Evolutionary conservation across 139 green algal genomes (phyloP), one percentile per base, ranked within the genome.

Genomic region (Coccomyxa sp.): DNA sequence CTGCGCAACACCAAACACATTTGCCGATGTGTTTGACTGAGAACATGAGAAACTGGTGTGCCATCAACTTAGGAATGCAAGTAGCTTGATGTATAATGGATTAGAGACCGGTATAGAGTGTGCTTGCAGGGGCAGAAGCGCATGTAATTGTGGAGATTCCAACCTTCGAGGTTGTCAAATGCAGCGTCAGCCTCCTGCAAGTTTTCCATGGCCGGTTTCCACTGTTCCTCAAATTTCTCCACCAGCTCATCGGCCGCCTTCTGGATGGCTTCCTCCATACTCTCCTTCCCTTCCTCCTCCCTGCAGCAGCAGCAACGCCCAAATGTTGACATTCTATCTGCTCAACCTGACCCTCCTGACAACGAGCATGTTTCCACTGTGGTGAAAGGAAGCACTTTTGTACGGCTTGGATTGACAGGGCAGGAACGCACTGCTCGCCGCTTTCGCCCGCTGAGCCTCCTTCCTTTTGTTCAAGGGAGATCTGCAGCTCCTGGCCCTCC

Each of bases 221-320:
- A 97, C 81, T 96, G 77, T 80, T 95, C 84, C 86, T 97, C 87
- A 82, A 97, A 97, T 30, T 94, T 85, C 32, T 92, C 74, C n/a
- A 96, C 85, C 57, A 98, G 90, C 25, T 94, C 88, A 59, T 95
- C 88, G 16, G 93, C 89, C 38, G 91, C 81, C 67, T 88, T 83
- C 75, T 91, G 89, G 74, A 93, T n/a, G 80, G 85, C 84, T 60
- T 88, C 81, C 7, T 79, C 57, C 28, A 89, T 82, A 21, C 27
- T 31, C 71, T 31, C 71, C 27, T 38, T 25, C 45, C 86, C 79
- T 45, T 77, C 76, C 7, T 82, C 68, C 67, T 77, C 30, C 80
- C 79, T 75, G 63, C 79, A 38, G 60, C 38, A 51, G 38, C 38
- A 51, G 38, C 38, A 51, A 51, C 7, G 38, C 51, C 28, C 51